Evolutionary conservation across 345 rosid species (phyloP), one percentile per base, ranked within the genome.

Genomic region (Psidium guajava): DNA sequence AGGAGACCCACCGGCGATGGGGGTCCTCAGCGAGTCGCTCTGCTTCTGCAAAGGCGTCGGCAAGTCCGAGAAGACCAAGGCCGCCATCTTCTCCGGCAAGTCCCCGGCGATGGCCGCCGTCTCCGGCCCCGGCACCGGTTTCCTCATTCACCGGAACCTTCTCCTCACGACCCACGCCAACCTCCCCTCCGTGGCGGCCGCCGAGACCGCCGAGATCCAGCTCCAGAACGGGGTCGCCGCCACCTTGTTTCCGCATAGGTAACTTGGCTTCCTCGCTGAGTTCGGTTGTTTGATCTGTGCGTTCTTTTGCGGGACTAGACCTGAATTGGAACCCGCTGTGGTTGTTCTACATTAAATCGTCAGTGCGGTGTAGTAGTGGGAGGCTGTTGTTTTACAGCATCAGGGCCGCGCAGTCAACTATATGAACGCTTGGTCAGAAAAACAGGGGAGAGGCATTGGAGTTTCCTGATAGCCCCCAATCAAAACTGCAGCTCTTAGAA

Each of bases 41-140:
- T 96, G 98, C 88, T 96, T 96, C 84, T 96, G 99, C 89, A 96
- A 94, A 86, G 98, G 99, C 83, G 92, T 95, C 8, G 91, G 98
- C 88, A 95, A 91, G 92, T 91, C 93, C 8, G 97, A 96, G 95
- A 96, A 85, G 87, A 94, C 92, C 96, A 95, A 95, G 86, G 98
- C 93, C 59, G 86, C 98, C 81, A 64, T 87, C 24, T 84, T 87
- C 61, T 75, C 88, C 57, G 57, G 84, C n/a, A 87, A 87, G 54
- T 58, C 86, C 42, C 82, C 84, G 57, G 86, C 84, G 15, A 61
- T 87, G 82, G 86, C 86, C 52, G 87, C 87, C 84, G 91, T 95
- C 93, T 91, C 90, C 53, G 90, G 89, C 54, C 61, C 90, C 40
- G 90, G 88, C 18, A 95, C 91, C 11, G 99, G 98, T 4, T 96